Percentiles rank a stretch among this genome's conserved stretches.
Conservation (phyloP, 768 basidiomycete species). For the Calocybe gangraenosa region DNA sequence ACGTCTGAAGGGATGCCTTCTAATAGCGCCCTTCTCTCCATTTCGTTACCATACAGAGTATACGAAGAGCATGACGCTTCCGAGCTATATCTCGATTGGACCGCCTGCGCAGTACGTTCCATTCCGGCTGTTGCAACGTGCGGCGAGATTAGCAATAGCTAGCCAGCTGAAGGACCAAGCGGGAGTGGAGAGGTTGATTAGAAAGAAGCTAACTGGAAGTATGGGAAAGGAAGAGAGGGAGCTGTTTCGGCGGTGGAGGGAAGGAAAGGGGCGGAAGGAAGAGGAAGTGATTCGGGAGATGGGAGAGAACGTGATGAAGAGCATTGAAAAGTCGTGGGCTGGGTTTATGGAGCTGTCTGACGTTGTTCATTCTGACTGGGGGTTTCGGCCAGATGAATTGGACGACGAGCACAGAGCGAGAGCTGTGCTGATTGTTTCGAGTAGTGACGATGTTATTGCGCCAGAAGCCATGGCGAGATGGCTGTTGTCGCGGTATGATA, state of each 20-base stretch:
- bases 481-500: constrained; percentile 33
- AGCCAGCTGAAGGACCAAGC: constrained; percentile 28
- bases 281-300: constrained; percentile 31
- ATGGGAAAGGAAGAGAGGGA: constrained; percentile 26
- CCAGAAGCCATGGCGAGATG: constrained; percentile 31
- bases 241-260: constrained; percentile 35
- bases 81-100: constrained; percentile 32
- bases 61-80: constrained; percentile 33
- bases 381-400: constrained; percentile 27
- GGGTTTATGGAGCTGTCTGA: constrained; percentile 31
- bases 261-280: constrained; percentile 26
- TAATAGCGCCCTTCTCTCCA: constrained; percentile 34
- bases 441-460: constrained; percentile 26
- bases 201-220: constrained; percentile 23
- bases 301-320: constrained; percentile 31
- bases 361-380: constrained; percentile 41
- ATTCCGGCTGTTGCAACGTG: constrained; percentile 20
- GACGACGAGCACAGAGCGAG: constrained; percentile 35
- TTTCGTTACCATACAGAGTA: constrained; percentile 28
- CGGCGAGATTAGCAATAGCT: constrained; percentile 23
- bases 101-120: constrained; percentile 29
- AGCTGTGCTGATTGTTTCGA: constrained; percentile 31
- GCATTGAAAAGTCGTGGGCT: constrained; percentile 37
- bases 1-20: constrained; percentile 31
- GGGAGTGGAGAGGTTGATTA: constrained; percentile 31